These are phyloP conservation scores for Tilletia setariae DNA, from an alignment of 1,284 basidiomycete genomes.

Conservation along the genomic window DNA sequence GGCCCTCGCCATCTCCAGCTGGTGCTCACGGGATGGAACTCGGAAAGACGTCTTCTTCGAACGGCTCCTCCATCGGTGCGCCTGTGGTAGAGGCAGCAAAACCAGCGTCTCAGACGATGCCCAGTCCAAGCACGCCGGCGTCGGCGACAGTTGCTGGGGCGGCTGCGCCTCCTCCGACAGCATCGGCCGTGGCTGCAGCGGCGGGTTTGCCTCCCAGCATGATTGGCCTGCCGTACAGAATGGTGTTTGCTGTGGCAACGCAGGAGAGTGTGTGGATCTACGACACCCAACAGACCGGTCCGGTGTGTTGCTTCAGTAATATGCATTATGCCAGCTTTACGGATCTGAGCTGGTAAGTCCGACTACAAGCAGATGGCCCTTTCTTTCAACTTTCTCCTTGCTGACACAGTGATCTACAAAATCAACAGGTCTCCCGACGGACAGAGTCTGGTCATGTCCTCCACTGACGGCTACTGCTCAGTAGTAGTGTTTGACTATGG, in stretches of 20 bases:
- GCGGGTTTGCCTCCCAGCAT: constrained; percentile 59
- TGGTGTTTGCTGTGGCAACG: constrained; percentile 93
- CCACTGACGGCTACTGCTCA: constrained; percentile 95
- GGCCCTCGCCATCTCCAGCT: too few species aligned
- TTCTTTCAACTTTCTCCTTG: not conserved
- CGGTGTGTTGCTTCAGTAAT: constrained; percentile 87
- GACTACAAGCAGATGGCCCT: too few species aligned
- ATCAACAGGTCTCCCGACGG: constrained; percentile 83
- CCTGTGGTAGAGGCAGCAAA: not conserved
- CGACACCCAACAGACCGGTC: constrained; percentile 92
- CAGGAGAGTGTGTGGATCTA: constrained; percentile 94
- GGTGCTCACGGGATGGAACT: not conserved
- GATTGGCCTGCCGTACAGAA: constrained; percentile 86
- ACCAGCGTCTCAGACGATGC: not conserved
- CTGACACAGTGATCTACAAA: too few species aligned
- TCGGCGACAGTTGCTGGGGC: constrained; percentile 18
- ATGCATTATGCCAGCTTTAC: constrained; percentile 97
- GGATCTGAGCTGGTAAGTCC: constrained; percentile 83
- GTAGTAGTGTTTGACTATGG: constrained; percentile 74
- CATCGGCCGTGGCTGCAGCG: constrained; percentile 27
- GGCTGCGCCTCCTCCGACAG: constrained; percentile 17
- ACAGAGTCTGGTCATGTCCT: constrained; percentile 83
- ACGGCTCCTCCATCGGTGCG: not conserved
- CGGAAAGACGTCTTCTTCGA: not conserved
- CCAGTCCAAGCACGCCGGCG: constrained; percentile 11